Evolutionary conservation across 2,329 filamentous ascomycete species (phyloP), one percentile per base, ranked within the genome.

Genomic region (Colletotrichum plurivorum): DNA sequence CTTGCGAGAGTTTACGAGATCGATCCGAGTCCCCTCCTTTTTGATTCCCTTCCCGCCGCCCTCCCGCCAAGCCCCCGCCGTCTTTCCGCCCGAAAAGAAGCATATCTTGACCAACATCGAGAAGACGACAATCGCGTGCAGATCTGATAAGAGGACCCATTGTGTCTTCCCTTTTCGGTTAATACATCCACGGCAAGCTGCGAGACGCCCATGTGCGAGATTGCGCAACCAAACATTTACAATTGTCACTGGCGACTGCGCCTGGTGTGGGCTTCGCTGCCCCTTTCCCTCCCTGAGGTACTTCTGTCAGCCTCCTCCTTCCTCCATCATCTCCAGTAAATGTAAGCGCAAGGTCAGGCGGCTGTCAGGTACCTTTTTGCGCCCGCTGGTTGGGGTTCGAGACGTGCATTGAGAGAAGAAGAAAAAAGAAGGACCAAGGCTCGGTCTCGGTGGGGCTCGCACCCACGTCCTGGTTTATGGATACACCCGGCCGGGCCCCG

Each of bases 91-190:
- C 43, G 22, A 48, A 58, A 55, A 63, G 41, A 59, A 69, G 61
- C 54, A 64, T 59, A 54, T 65, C 27, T 57, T 51, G 49, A 58
- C 64, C 43, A n/a, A 41, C 51, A 18, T 36, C 49, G 48, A 18
- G 9, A 20, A 13, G 36, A 16, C 10, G 22, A 20, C 48, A 49
- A 55, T 66, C 41, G 36, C 36, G 36, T 31, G 51, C 55, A 45
- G 36, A 69, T 69, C 55, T 69, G 31, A 60, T 43, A 18, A 20
- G 59, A 54, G 43, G 48, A 43, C 18, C 41, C 48, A 12, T 7
- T 18, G 12, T 27, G 7, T 31, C 27, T 39, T 63, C 18, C 45
- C 20, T 25, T 58, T 52, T 27, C 39, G 45, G 36, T 13, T 36
- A 62, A 55, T 56, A 43, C 15, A 27, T 39, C 39, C 53, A 57